Conservation (phyloP, 2,329 filamentous ascomycete genomes). For the Sclerotinia nivalis region DNA sequence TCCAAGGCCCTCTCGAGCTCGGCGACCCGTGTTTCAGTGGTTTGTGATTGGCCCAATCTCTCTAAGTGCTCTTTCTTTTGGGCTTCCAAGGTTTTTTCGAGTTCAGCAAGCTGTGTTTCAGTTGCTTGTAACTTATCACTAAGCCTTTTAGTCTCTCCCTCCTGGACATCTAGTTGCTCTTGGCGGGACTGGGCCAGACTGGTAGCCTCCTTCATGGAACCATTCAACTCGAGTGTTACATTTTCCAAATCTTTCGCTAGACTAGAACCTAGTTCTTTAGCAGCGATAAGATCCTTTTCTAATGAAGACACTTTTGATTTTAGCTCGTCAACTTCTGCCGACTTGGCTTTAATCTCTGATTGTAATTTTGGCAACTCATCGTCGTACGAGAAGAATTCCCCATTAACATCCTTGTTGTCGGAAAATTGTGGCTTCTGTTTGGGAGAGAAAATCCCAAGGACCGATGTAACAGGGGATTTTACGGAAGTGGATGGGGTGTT, state of each 20-base stretch:
- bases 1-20: conserved; percentile 32
- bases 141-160: conserved; percentile 34
- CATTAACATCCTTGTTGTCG: conserved; percentile 46
- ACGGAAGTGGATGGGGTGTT: conserved; percentile 41
- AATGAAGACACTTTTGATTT: conserved; percentile 67
- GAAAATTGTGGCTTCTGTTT: conserved; percentile 46
- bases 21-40: conserved; percentile 33
- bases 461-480: conserved; percentile 52
- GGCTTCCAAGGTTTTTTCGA: conserved; percentile 32
- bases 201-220: conserved; percentile 64
- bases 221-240: conserved; percentile 58
- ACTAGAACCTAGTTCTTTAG: conserved; percentile 68
- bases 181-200: conserved; percentile 29
- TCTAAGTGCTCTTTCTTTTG: conserved; percentile 29
- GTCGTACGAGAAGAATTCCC: conserved; percentile 92
- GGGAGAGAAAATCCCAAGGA: conserved; percentile 52
- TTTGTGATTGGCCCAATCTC: conserved; percentile 28
- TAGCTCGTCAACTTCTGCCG: conserved; percentile 69
- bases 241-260: conserved; percentile 53
- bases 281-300: conserved; percentile 68
- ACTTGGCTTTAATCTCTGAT: conserved; percentile 67
- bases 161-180: conserved; percentile 34
- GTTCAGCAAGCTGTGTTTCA: conserved; percentile 32
- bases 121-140: conserved; percentile 36
- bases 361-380: conserved; percentile 83